phyloP scores from a whole-genome alignment of 1,284 basidiomycete genomes.

The Cryptococcus depauperatus region DNA sequence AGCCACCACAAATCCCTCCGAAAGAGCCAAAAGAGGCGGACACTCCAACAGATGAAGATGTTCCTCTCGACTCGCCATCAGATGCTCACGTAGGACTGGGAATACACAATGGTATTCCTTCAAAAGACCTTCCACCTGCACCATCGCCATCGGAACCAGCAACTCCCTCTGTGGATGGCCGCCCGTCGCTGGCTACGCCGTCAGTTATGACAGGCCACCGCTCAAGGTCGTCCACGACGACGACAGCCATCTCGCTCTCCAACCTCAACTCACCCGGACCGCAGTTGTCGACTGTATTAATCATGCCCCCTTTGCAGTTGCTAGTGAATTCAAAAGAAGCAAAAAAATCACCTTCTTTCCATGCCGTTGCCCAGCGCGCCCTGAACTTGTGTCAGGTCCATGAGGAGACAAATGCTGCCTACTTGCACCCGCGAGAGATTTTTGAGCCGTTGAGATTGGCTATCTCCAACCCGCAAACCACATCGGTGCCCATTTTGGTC shows the following conservation, averaged over 20 bases:
- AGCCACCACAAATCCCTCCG: background rate
- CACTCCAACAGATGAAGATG: too few relatives aligned
- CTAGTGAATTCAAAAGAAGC: constrained; percentile 86
- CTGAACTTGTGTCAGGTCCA: constrained; percentile 70
- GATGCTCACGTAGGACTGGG: too few relatives aligned
- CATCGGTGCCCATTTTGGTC: constrained; percentile 83
- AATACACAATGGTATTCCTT: constrained; percentile 14
- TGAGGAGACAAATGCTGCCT: constrained; percentile 50
- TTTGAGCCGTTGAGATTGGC: constrained; percentile 87
- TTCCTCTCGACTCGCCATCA: background rate
- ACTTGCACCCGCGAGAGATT: constrained; percentile 61
- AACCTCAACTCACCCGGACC: constrained; percentile 19
- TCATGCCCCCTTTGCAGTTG: constrained; percentile 77
- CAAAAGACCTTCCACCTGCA: constrained; percentile 16
- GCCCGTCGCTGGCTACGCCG: too few relatives aligned
- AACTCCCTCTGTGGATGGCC: too few relatives aligned
- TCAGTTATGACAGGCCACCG: constrained; percentile 16
- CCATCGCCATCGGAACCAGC: constrained; percentile 8
- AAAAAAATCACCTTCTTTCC: constrained; percentile 68
- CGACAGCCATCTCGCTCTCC: constrained; percentile 32
- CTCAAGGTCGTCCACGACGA: constrained; percentile 28
- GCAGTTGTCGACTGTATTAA: constrained; percentile 47
- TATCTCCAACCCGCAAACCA: constrained; percentile 65
- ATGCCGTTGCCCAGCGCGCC: constrained; percentile 71
- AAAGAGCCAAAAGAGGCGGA: too few relatives aligned